Percentiles rank a stretch among this genome's conserved stretches.
phyloP scores from a whole-genome alignment of 176 grass and related monocot species.

The Ensete ventricosum region DNA sequence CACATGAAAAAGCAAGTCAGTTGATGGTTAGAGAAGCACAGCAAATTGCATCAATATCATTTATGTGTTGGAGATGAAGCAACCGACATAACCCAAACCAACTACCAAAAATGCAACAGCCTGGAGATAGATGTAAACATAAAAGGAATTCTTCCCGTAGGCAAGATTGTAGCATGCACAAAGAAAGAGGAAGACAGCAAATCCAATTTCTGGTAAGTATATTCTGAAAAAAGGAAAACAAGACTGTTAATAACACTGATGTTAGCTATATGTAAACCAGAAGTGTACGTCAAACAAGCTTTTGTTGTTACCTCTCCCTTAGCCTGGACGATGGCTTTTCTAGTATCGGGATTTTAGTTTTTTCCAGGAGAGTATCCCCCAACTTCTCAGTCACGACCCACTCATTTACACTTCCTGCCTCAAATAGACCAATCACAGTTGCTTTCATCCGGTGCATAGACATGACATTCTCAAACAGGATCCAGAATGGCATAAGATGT shows the following conservation, averaged over 20 bases:
- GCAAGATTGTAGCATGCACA: constrained; percentile 66
- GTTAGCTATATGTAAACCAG: not conserved
- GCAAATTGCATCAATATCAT: not conserved
- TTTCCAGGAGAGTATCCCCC: constrained; percentile 33
- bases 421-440: constrained; percentile 66
- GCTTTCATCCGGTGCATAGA: constrained; percentile 91
- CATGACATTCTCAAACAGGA: constrained; percentile 98
- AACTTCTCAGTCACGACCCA: constrained; percentile 96
- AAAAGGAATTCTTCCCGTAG: constrained; percentile 50
- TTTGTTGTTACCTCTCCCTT: constrained; percentile 46
- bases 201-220: constrained; percentile 47
- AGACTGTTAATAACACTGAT: not conserved
- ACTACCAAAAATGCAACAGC: constrained; percentile 78
- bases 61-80: constrained; percentile 35
- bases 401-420: constrained; percentile 67
- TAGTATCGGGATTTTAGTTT: constrained; percentile 38
- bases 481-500: constrained; percentile 88
- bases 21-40: not conserved
- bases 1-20: no score
- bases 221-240: constrained; percentile 36
- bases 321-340: constrained; percentile 47
- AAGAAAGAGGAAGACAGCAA: constrained; percentile 51
- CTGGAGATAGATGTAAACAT: constrained; percentile 75
- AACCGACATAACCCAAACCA: constrained; percentile 67
- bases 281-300: not conserved